A percentile compares a stretch with the other conserved stretches of the same genome.
Evolutionary conservation across 1,284 basidiomycete genomes (phyloP).

Genomic region (Schizopora paradoxa): DNA sequence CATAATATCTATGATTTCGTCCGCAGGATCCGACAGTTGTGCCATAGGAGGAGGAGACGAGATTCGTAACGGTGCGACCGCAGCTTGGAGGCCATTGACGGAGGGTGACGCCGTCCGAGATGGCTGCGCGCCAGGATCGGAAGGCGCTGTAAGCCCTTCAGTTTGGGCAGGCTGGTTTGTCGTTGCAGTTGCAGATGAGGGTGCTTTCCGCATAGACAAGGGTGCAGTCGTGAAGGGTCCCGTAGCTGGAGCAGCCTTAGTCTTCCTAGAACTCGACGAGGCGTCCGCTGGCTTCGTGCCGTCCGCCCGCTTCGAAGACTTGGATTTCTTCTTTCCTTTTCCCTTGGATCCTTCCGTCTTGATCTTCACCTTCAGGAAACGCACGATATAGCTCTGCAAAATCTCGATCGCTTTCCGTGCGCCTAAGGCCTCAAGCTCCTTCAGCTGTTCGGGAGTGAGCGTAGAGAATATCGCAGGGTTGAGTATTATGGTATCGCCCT

Average conservation of each 20-base stretch:
- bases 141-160: neutral
- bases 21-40: slow-evolving; percentile 27
- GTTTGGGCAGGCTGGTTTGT: slow-evolving; percentile 19
- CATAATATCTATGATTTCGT: slow-evolving; percentile 55
- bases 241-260: slow-evolving; percentile 12
- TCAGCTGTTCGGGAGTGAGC: slow-evolving; percentile 67
- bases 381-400: slow-evolving; percentile 79
- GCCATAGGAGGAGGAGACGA: slow-evolving; percentile 19
- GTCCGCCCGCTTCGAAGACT: slow-evolving; percentile 5
- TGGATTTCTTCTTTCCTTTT: slow-evolving; percentile 35
- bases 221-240: slow-evolving; percentile 37
- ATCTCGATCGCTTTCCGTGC: slow-evolving; percentile 80
- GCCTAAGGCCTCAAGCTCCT: slow-evolving; percentile 74
- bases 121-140: no score
- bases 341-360: slow-evolving; percentile 34
- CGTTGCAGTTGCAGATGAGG: slow-evolving; percentile 26
- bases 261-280: no score
- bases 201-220: slow-evolving; percentile 27
- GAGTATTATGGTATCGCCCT: slow-evolving; percentile 79
- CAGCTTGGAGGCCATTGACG: neutral
- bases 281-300: neutral
- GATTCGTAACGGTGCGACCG: slow-evolving; percentile 14
- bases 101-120: no score
- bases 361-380: slow-evolving; percentile 77
- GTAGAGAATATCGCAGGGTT: slow-evolving; percentile 82